These are phyloP conservation scores for Chamaecrista fasciculata DNA, from an alignment of 306 rosid species.

Conservation along the genomic window DNA sequence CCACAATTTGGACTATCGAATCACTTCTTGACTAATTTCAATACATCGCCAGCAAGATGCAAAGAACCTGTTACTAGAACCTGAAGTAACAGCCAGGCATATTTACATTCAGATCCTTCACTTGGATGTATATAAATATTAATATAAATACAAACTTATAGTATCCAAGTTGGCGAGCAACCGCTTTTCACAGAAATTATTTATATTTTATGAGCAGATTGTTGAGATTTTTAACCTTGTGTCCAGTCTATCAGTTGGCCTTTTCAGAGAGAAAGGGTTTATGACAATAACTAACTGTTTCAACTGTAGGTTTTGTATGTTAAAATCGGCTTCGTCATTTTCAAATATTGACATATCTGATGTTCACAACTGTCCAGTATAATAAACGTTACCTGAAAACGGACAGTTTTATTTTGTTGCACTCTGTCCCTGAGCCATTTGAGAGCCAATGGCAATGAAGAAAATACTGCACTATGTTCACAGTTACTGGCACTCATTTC, in stretches of 20 bases:
- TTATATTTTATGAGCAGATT: conserved; percentile 16
- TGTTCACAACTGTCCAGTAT: background rate
- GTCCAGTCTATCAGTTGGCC: background rate
- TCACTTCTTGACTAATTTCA: conserved; percentile 79
- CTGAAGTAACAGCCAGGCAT: conserved; percentile 43
- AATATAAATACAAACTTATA: too few relatives aligned
- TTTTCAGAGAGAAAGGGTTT: background rate
- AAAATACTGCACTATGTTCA: conserved; percentile 74
- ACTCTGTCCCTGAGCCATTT: conserved; percentile 80
- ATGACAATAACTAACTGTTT: background rate
- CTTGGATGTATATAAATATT: too few relatives aligned
- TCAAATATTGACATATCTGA: background rate
- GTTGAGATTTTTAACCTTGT: background rate
- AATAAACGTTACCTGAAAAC: conserved; percentile 64
- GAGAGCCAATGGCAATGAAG: conserved; percentile 74
- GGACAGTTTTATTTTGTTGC: conserved; percentile 56
- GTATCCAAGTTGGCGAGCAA: conserved; percentile 20
- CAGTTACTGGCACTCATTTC: conserved; percentile 53
- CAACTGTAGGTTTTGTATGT: background rate
- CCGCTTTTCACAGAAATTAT: background rate
- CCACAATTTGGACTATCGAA: conserved; percentile 21
- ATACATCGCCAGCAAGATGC: conserved; percentile 89
- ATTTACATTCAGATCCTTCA: conserved; percentile 19
- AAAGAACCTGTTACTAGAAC: conserved; percentile 92
- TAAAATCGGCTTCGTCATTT: background rate